Evolutionary conservation across 2,329 filamentous ascomycete genomes (phyloP), one percentile per base, ranked within the genome.

Genomic region (Colletotrichum orbiculare): DNA sequence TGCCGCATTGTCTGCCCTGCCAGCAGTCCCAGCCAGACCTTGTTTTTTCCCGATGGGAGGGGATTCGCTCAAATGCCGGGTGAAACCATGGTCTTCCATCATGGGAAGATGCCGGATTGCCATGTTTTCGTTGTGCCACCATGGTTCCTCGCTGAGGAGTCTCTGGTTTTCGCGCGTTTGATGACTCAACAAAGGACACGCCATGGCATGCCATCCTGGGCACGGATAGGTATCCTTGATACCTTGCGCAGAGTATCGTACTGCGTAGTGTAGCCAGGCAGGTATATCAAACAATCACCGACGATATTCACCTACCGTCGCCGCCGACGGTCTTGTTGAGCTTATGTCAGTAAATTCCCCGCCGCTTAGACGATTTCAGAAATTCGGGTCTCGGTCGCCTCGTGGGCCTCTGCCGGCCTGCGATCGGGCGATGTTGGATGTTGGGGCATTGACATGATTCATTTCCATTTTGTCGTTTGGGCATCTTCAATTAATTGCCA

Each of bases 321-420:
- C 17, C n/a, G 12, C 34, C 42, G 42, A 46, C 34, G 41, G 50
- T 48, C 38, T 17, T 35, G 25, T 47, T n/a, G 13, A 64, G 57
- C 61, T 64, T 61, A 61, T 52, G 61, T 55, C 61, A 64, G 53
- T 64, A 58, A 66, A 53, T 66, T 52, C 58, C 63, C 63, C 13
- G 38, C 60, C 54, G 63, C 52, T 48, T 64, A 52, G 52, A 62
- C 37, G 41, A 47, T 15, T 34, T 39, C 45, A 17, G 53, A 57
- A 6, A 47, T 64, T 64, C 15, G 53, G 63, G 62, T 66, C 43
- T 64, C 53, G 64, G 64, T 59, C 25, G 25, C 25, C 25, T 25
- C 25, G 25, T 25, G 25, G 25, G 4, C 25, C 25, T 25, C 25
- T 25, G 25, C 25, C 4, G 46, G 35, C 45, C 13, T 43, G 50